Base-by-base conservation (phyloP, 139 green algal genomes). In the Edaphochlamys debaryana region DNA sequence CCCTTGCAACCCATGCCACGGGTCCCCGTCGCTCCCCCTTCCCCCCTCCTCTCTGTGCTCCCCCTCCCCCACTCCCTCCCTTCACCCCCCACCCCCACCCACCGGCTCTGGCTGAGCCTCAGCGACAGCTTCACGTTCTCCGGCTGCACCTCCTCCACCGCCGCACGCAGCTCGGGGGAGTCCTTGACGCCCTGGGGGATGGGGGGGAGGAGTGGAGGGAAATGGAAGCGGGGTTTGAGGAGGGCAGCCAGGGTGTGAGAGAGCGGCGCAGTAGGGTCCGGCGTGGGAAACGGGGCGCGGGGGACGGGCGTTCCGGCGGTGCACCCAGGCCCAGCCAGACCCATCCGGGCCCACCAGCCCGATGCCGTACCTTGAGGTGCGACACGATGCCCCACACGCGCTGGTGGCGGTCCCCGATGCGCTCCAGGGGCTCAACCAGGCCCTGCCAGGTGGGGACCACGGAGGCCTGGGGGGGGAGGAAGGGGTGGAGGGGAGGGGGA, bases 91-190 rank as follows among this genome's bases (percentile, higher is more conserved):
- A 3, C 34, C 54, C 36, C 54, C 37, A 36, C 69, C 15, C 75
- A 88, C 84, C 54, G 85, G 87, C 86, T 94, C 92, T 98, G 96
- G 32, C 87, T 89, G 41, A 99, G 86, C 27, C 95, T 89, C 75
- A 98, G 93, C 38, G 84, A 87, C 13, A 99, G 87, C 70, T 93
- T 94, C 25, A 99, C 97, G 34, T 91, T 92, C 87, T 98, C 94
- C 9, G 96, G 96, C 90, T 99, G 96, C 68, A 98, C 93, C 87
- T 96, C 94, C 85, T 99, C 97, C 5, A 98, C 94, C 3, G 96
- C 96, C 32, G 80, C 85, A 56, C 96, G 94, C 73, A 99, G 91
- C 32, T 89, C 95, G 63, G 96, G 87, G 17, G 78, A 96, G 92
- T 99, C 97, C 84, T 95, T 92, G 22, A 99, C 96, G 6, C 94